Conservation (phyloP, 2,329 filamentous ascomycete species). For the Stylonectria norvegica region DNA sequence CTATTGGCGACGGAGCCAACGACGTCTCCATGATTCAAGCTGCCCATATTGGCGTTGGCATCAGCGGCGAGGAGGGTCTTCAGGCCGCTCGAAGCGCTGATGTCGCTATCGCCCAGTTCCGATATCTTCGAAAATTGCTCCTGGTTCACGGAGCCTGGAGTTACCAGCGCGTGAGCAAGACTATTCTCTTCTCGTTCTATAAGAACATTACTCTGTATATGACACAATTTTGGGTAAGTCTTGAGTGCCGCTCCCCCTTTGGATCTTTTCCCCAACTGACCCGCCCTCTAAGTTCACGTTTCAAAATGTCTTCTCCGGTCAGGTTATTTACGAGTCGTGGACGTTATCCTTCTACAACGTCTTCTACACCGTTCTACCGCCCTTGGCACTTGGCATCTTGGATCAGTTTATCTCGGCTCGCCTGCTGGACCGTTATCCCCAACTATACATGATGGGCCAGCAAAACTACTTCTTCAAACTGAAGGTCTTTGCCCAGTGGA, state of each 20-base stretch:
- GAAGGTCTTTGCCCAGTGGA: conserved; percentile 90
- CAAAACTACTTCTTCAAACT: conserved; percentile 90
- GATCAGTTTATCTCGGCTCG: conserved; percentile 97
- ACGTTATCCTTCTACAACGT: conserved; percentile 99
- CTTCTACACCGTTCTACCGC: conserved; percentile 91
- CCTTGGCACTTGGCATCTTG: conserved; percentile 90
- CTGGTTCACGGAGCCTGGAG: conserved; percentile 97
- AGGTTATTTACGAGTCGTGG: conserved; percentile 99
- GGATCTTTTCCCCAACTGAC: background rate
- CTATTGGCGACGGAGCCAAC: conserved; percentile 96
- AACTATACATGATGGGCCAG: conserved; percentile 90
- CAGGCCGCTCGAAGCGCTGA: conserved; percentile 95
- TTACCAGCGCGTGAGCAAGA: conserved; percentile 94
- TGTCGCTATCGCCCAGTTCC: conserved; percentile 93
- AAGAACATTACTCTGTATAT: conserved; percentile 99
- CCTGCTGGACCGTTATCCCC: conserved; percentile 89
- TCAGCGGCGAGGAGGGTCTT: conserved; percentile 93
- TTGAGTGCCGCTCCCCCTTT: too few relatives aligned
- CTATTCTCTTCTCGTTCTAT: conserved; percentile 98
- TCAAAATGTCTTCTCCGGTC: conserved; percentile 95
- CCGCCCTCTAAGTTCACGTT: conserved; percentile 70
- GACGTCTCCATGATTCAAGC: conserved; percentile 99
- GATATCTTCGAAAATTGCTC: conserved; percentile 87
- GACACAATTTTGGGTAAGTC: conserved; percentile 94
- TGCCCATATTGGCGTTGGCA: conserved; percentile 95